Evolutionary conservation across 2,329 filamentous ascomycete species (phyloP).

Genomic region (Stagonosporopsis tanaceti): DNA sequence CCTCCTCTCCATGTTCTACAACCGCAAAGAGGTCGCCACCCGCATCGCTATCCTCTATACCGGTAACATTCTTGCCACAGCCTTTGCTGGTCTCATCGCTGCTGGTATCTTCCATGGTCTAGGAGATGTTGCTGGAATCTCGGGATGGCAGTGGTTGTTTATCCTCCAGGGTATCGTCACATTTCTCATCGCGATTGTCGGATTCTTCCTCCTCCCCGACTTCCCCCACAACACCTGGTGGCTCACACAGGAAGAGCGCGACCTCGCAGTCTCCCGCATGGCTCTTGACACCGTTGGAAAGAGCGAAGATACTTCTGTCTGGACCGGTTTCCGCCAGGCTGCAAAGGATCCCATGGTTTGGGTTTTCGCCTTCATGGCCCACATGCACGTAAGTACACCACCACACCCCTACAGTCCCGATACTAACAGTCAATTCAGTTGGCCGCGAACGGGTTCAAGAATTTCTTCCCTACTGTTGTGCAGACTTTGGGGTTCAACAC

Average conservation of each 20-base stretch:
- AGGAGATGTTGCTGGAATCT: constrained; percentile 63
- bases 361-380: constrained; percentile 51
- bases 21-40: constrained; percentile 71
- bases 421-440: not conserved
- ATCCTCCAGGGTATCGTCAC: constrained; percentile 75
- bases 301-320: constrained; percentile 52
- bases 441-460: constrained; percentile 53
- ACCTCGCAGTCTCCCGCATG: constrained; percentile 49
- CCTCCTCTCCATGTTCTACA: constrained; percentile 73
- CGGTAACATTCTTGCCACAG: constrained; percentile 73
- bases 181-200: constrained; percentile 64
- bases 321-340: constrained; percentile 52
- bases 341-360: constrained; percentile 52
- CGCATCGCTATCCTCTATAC: constrained; percentile 72
- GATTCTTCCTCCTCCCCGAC: constrained; percentile 70
- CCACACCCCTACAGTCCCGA: constrained; percentile 6
- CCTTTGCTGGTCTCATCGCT: constrained; percentile 70
- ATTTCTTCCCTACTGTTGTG: constrained; percentile 70
- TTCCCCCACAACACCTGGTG: constrained; percentile 63
- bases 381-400: constrained; percentile 49
- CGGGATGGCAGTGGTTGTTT: constrained; percentile 73
- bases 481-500: constrained; percentile 66
- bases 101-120: constrained; percentile 72
- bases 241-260: constrained; percentile 51
- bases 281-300: constrained; percentile 50